Conservation (phyloP, 306 rosid genomes). For the Prunus kanzakura region DNA sequence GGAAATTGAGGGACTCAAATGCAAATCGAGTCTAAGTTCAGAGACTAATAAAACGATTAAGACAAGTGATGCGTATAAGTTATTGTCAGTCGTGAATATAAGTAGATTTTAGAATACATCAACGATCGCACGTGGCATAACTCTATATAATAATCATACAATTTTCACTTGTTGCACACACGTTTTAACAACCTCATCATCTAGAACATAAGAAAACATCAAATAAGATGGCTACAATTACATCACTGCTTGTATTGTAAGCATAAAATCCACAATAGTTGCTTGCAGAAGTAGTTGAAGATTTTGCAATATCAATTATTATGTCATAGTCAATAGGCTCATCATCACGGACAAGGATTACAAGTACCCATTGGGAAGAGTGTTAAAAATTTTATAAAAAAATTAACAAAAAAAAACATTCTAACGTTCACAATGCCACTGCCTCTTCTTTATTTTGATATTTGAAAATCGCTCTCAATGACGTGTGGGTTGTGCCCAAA, state of each 20-base stretch:
- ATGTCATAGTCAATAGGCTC: background rate
- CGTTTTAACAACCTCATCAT: constrained; percentile 2
- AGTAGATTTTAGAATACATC: too few relatives aligned
- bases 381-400: too few relatives aligned
- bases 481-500: background rate
- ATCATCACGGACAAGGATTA: background rate
- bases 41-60: too few relatives aligned
- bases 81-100: too few relatives aligned
- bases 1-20: too few relatives aligned
- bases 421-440: background rate
- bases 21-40: too few relatives aligned
- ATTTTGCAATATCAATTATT: background rate
- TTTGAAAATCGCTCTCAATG: background rate
- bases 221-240: background rate
- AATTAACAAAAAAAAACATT: background rate
- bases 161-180: background rate
- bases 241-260: background rate
- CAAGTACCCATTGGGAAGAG: too few relatives aligned
- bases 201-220: background rate
- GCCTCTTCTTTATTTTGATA: background rate
- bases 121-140: too few relatives aligned
- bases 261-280: background rate
- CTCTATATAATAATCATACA: too few relatives aligned
- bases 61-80: accelerated
- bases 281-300: background rate